Conservation (phyloP, 352 stramenopile genomes). For the Phytopythium litorale region DNA sequence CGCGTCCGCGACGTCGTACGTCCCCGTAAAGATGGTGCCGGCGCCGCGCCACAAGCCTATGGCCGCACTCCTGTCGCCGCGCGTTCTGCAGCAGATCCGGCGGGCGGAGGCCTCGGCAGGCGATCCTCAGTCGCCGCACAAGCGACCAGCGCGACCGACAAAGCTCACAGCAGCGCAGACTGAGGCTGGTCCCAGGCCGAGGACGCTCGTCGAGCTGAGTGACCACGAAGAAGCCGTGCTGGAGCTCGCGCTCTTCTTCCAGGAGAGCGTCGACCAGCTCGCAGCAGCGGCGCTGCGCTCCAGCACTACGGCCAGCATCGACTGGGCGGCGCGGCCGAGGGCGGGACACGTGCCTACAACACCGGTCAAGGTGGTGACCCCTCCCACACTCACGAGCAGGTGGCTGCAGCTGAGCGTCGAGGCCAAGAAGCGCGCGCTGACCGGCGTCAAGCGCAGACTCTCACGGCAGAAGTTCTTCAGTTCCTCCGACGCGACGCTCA, state of each 20-base stretch:
- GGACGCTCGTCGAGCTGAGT: constrained; percentile 36
- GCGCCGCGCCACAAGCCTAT: constrained; percentile 5
- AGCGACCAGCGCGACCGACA: not conserved
- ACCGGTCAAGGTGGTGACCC: not conserved
- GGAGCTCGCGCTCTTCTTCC: constrained; percentile 34
- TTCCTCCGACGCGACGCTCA: not conserved
- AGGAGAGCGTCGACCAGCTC: constrained; percentile 13
- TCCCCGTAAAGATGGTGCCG: not conserved
- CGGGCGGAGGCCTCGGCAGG: not conserved
- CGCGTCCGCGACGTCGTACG: not conserved
- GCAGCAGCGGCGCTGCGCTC: not conserved
- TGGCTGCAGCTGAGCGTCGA: constrained; percentile 14
- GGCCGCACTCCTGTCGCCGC: constrained; percentile 17
- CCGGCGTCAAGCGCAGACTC: constrained; percentile 14
- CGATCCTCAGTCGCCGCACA: not conserved
- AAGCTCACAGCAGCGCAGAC: not conserved
- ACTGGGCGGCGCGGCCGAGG: not conserved
- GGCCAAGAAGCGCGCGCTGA: constrained; percentile 11
- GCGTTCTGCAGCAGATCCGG: constrained; percentile 4
- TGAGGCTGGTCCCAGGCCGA: constrained; percentile 1
- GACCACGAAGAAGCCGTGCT: constrained; percentile 38
- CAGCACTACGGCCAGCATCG: not conserved
- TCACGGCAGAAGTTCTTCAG: constrained; percentile 15
- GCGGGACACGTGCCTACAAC: not conserved
- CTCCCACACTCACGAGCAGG: constrained; percentile 3